Base-by-base conservation (phyloP, 495 filamentous ascomycete genomes). In the Xylaria intraflava region DNA sequence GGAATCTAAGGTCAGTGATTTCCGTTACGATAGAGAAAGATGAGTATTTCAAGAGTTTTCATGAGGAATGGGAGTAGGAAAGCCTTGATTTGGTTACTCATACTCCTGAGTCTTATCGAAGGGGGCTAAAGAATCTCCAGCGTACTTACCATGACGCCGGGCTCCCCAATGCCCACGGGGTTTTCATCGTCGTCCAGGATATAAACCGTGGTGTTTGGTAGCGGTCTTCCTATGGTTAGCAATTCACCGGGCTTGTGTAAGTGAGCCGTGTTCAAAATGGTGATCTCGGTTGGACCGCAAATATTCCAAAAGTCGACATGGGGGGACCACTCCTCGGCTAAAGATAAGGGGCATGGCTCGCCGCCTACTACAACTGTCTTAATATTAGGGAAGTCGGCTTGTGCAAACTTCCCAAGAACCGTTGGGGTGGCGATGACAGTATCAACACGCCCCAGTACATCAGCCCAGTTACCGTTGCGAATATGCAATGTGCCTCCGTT, bases 261-360 rank as follows among this genome's bases (percentile, higher is more conserved):
- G 29, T 64, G 62, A 36, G 57, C 62, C 0, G 68, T 73, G 59
- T 71, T 73, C 16, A 73, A 46, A 22, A 73, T 67, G 19, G 55
- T 69, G 53, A 65, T 66, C 49, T 73, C 70, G 6, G 70, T 73
- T 0, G 70, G 68, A 8, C 70, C 70, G 42, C 70, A 72, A 44
- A 62, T 53, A 46, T 72, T 72, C 62, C 62, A 65, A 41, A 65
- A 69, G 20, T 57, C 60, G 4, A 55, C 58, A 45, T 65, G 42
- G 0, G 53, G 52, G 0, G 66, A 62, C 68, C 68, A 71, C 22
- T 64, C 51, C 30, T 69, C 66, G 2, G 68, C 68, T 27, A 71
- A 57, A 5, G 59, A 36, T 16, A 62, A 51, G 6, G 66, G 64
- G 35, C 65, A 65, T 12, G 63, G 67, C 57, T 70, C 67, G 31